Evolutionary conservation across 2,329 filamentous ascomycete genomes (phyloP), one percentile per base, ranked within the genome.

Genomic region (Moelleriella libera): DNA sequence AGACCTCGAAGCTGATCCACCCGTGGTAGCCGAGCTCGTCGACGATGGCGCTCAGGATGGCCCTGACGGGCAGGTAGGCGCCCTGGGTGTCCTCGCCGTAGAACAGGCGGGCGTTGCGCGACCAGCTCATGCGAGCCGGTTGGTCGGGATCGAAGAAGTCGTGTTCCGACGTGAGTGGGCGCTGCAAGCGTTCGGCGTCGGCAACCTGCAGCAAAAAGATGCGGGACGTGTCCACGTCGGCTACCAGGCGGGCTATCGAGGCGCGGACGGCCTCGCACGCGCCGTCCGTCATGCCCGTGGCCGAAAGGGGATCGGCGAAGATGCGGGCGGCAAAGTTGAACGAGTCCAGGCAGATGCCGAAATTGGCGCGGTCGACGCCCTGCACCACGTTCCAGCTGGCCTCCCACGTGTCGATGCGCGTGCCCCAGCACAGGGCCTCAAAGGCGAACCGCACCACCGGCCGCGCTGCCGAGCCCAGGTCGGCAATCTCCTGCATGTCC

Each of bases 141-240:
- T 56, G 58, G 6, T 48, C 54, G 1, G 51, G 51, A 44, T 58
- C 45, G 47, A 60, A 57, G 39, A 58, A 57, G 6, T 50, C 45
- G 41, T 63, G 60, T 1, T 60, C 64, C 4, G 68, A 75, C 61
- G 49, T 32, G 5, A 88, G 60, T 0, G 83, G 83, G 12, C 63
- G 56, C 0, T 61, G 57, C 8, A 88, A 67, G 5, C 73, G 67
- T 60, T 86, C 82, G 0, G 78, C 85, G 56, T 88, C 83, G 6
- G 84, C 83, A 6, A 88, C 71, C 60, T 89, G 85, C 6, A 89
- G 72, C 57, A 83, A 85, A 55, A 86, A 85, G 1, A 89, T 70
- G 61, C 84, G 86, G 41, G 64, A 60, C 5, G 76, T 65, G 51
- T 85, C 75, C 11, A 87, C 65, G 0, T 63, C 66, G 1, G 64